Evolutionary conservation across 1,284 basidiomycete genomes (phyloP), one percentile per base, ranked within the genome.

Genomic region (Inonotus hispidus): DNA sequence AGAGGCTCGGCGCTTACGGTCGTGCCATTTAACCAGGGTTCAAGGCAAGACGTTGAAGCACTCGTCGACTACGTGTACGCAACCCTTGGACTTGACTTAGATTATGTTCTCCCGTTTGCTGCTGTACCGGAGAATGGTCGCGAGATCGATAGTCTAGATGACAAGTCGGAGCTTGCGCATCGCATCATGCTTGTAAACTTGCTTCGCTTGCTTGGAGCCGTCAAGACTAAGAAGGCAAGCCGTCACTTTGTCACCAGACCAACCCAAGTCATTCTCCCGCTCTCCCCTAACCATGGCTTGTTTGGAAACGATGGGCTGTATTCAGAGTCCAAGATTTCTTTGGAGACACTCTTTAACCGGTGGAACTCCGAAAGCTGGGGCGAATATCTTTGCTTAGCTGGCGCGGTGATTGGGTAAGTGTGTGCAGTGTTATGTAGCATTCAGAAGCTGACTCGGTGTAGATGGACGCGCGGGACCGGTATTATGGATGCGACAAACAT

Each of bases 301-400:
- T 98, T 99, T 74, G 96, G 96, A 53, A 97, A 95, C 70, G 97
- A 98, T 71, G 97, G 97, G 67, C 80, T 99, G 55, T 99, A 99
- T 76, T 95, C 95, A 5, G 96, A 99, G 76, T 97, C 94, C 43
- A 99, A 99, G 85, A 95, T 99, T 67, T 94, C 95, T 27, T 81
- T 99, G 64, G 96, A 98, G 78, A 98, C 96, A 0, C 80, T 99
- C 38, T 98, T 98, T 87, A 93, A 97, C 75, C 87, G 96, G 60
- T 98, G 96, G 96, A 87, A 80, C 62, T 95, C 95, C n/a, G 95
- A 98, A 75, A 94, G 93, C 72, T 99, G 96, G 97, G 95, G 95
- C 66, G 95, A 98, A 77, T 99, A 99, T 74, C 83, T 99, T 53
- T 98, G 95, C 77, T 84, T 99, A 64, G 95, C 95, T 47, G 96